Base-by-base conservation (phyloP, 225 moss, liverwort and hornwort species). In the Climacium dendroides region DNA sequence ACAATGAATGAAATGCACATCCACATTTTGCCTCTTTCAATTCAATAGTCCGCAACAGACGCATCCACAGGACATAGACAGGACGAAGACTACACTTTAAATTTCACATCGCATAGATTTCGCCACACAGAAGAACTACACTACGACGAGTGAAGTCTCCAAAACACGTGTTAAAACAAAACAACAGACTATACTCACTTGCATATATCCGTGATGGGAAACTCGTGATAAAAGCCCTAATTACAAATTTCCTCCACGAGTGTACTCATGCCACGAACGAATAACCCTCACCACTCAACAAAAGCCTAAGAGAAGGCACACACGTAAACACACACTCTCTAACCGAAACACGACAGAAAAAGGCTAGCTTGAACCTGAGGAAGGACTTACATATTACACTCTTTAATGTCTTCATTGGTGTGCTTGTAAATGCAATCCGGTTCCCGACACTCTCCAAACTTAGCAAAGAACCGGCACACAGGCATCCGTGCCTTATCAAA, bases 361-460 rank as follows among this genome's bases (percentile, higher is more conserved):
- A 64, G 32, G 18, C 50, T 69, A 28, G 57, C 61, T 74, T 58
- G 20, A 70, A 64, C 65, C 76, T 39, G 29, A 86, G 26, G 18
- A 47, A 87, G 35, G 9, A 80, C 90, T 15, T 93, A 99, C 99
- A 99, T 99, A 83, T 99, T 99, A 93, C 99, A 99, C 94, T 99
- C 99, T 91, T 99, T 99, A 71, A 99, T 99, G 83, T 99, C 99
- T 91, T 99, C 99, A 92, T 99, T 99, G 50, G 99, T 99, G 81
- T 99, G 99, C 90, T 99, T 99, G 91, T 99, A 99, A 86, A 99
- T 96, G 89, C 99, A 99, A 92, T 99, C 99, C 74, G 99, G 97
- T 92, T 99, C 99, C 85, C 99, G 95, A 79, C 99, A 99, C 92
- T 99, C 99, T 87, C 99, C 99, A 85, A 99, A 99, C 95, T 99